Evolutionary conservation across 768 basidiomycete species (phyloP).

Genomic region (Trametes meyenii): DNA sequence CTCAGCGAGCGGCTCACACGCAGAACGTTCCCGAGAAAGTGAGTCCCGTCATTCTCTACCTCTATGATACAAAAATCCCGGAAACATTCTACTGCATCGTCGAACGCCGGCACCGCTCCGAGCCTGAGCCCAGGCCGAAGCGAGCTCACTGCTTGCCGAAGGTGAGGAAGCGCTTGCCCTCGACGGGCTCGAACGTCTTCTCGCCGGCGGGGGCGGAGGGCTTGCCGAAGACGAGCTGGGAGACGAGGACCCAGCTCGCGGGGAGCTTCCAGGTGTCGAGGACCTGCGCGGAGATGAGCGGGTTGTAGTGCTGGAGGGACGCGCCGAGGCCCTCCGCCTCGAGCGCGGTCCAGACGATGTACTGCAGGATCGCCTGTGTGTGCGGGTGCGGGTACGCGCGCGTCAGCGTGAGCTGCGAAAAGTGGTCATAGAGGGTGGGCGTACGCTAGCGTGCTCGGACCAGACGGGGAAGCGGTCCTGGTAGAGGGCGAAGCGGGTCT

Average conservation of each 20-base stretch:
- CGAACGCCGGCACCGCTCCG: no score
- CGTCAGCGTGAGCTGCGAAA: background rate
- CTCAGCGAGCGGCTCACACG: no score
- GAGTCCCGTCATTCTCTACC: no score
- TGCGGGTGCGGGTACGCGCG: background rate
- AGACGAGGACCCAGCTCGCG: slow-evolving; percentile 22
- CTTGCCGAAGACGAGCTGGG: slow-evolving; percentile 27
- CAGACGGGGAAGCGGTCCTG: slow-evolving; percentile 27
- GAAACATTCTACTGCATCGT: no score
- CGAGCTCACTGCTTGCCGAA: slow-evolving; percentile 20
- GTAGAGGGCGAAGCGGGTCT: slow-evolving; percentile 24
- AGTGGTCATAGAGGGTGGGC: background rate
- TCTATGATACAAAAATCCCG: no score
- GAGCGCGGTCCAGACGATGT: slow-evolving; percentile 29
- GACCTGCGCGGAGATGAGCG: slow-evolving; percentile 25
- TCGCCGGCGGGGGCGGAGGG: slow-evolving; percentile 23
- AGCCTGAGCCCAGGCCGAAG: no score
- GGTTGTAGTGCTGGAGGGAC: slow-evolving; percentile 30
- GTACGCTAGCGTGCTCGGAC: slow-evolving; percentile 25
- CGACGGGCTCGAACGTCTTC: slow-evolving; percentile 23
- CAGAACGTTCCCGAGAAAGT: no score
- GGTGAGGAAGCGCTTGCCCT: slow-evolving; percentile 27
- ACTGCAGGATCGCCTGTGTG: slow-evolving; percentile 26
- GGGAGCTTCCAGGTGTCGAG: slow-evolving; percentile 26
- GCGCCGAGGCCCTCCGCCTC: slow-evolving; percentile 28